Percentiles rank a stretch among this genome's conserved stretches.
These are phyloP conservation scores for Stachybotrys elegans DNA, from an alignment of 2,329 filamentous ascomycete species.

Conservation along the genomic window DNA sequence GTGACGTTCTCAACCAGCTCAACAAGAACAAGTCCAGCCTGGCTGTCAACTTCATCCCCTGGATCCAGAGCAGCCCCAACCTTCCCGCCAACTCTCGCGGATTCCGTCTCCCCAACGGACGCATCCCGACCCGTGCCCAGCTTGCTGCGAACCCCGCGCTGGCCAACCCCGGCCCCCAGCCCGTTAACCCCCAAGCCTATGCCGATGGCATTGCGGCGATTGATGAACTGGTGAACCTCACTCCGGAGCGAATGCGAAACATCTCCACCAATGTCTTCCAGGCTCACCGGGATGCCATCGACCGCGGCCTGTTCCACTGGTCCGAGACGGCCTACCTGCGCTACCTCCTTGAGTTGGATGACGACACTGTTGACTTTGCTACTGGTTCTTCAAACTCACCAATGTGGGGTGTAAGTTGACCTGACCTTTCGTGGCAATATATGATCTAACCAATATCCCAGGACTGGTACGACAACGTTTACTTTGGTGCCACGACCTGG, in stretches of 20 bases:
- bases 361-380: slow-evolving; percentile 32
- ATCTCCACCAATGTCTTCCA: slow-evolving; percentile 22
- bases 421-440: no score
- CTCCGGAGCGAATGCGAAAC: slow-evolving; percentile 13
- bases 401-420: slow-evolving; percentile 23
- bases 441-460: no score
- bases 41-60: slow-evolving; percentile 56
- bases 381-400: slow-evolving; percentile 14
- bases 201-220: not conserved
- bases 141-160: slow-evolving; percentile 33
- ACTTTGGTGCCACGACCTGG: slow-evolving; percentile 19
- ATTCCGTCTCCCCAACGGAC: slow-evolving; percentile 42
- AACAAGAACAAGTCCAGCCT: slow-evolving; percentile 28
- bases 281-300: slow-evolving; percentile 22
- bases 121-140: slow-evolving; percentile 46
- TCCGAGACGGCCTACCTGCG: slow-evolving; percentile 25
- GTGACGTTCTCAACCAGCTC: slow-evolving; percentile 18
- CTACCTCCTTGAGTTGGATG: slow-evolving; percentile 24
- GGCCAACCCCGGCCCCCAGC: not conserved
- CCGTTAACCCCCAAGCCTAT: not conserved
- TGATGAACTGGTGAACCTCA: slow-evolving; percentile 7
- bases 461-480: slow-evolving; percentile 18
- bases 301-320: slow-evolving; percentile 22
- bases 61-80: slow-evolving; percentile 52
- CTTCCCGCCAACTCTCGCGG: slow-evolving; percentile 43